Base-by-base conservation (phyloP, 2,329 filamentous ascomycete genomes). In the Nigrospora sphaerica region DNA sequence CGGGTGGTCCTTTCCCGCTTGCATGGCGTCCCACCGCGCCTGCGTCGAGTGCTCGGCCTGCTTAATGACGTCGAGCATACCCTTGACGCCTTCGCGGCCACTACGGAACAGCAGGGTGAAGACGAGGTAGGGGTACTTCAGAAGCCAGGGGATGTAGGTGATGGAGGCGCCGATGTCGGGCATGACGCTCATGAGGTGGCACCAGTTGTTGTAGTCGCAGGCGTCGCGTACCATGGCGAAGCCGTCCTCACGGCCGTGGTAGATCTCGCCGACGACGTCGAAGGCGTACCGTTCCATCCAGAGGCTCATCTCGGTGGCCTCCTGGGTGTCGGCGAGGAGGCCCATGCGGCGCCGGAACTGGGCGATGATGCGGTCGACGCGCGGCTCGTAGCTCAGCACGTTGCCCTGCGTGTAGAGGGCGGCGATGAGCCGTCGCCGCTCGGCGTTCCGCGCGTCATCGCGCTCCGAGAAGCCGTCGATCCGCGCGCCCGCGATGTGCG, bases 161-260 rank as follows among this genome's bases (percentile, higher is more conserved):
- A 42, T 12, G 16, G 40, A 42, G 16, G 40, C 40, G 12, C 31
- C 31, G 12, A 34, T 42, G 16, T 42, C 40, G 6, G 40, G 31
- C 40, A 42, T 42, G 16, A 42, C 40, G 31, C 31, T 19, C 40
- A 42, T 42, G 2, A 42, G 31, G 12, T 34, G 40, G 16, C 40
- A 42, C 40, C 40, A 42, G 31, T 33, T 32, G 31, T 42, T 42
- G 31, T 42, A 33, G 12, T 42, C 40, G 31, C 40, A 10, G 4
- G 17, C 40, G 12, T 42, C 40, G 40, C 40, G 40, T 9, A 42
- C 40, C 40, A 42, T 42, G 16, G 16, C 40, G 40, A 42, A 42
- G 6, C 40, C 40, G 31, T 42, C 40, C 40, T 42, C 40, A 16
- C 31, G 40, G 31, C 40, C 40, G 16, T 42, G 40, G 16, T 19